These are phyloP conservation scores for Quercus glauca DNA, from an alignment of 306 rosid genomes.

Conservation along the genomic window DNA sequence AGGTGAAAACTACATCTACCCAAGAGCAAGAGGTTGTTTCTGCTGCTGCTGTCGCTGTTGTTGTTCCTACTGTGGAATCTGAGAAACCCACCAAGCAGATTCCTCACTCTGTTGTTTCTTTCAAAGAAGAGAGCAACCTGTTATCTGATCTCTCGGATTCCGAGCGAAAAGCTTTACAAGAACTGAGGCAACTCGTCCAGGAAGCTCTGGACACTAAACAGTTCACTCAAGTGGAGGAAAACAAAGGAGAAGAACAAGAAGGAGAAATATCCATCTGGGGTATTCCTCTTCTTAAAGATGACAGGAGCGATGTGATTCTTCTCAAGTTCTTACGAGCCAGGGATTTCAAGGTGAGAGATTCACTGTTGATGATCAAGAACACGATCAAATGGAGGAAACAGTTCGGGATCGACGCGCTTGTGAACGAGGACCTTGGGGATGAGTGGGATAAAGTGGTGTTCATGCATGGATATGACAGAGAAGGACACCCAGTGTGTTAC, in stretches of 20 bases:
- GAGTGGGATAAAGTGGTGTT: conserved; percentile 81
- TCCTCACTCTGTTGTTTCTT: conserved; percentile 49
- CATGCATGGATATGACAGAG: conserved; percentile 71
- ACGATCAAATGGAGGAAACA: conserved; percentile 72
- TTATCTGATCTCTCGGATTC: conserved; percentile 65
- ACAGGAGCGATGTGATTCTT: conserved; percentile 68
- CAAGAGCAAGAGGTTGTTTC: conserved; percentile 9
- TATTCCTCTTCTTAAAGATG: conserved; percentile 70
- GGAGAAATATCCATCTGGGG: conserved; percentile 78
- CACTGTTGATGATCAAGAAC: conserved; percentile 57
- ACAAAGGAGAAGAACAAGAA: conserved; percentile 14
- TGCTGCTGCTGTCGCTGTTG: not conserved
- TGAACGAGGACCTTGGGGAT: conserved; percentile 71
- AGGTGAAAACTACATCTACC: conserved; percentile 19
- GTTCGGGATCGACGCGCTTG: conserved; percentile 61
- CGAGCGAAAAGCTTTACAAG: conserved; percentile 46
- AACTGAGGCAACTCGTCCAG: conserved; percentile 44
- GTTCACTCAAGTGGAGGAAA: conserved; percentile 4
- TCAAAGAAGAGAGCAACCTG: conserved; percentile 81
- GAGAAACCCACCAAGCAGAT: conserved; percentile 15
- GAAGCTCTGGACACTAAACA: conserved; percentile 29
- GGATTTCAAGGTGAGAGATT: conserved; percentile 71
- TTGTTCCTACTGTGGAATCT: conserved; percentile 11
- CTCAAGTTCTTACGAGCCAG: conserved; percentile 86
- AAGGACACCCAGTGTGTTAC: conserved; percentile 80